Evolutionary conservation across 140 eudicot genomes (phyloP).

Genomic region (Stevia rebaudiana): DNA sequence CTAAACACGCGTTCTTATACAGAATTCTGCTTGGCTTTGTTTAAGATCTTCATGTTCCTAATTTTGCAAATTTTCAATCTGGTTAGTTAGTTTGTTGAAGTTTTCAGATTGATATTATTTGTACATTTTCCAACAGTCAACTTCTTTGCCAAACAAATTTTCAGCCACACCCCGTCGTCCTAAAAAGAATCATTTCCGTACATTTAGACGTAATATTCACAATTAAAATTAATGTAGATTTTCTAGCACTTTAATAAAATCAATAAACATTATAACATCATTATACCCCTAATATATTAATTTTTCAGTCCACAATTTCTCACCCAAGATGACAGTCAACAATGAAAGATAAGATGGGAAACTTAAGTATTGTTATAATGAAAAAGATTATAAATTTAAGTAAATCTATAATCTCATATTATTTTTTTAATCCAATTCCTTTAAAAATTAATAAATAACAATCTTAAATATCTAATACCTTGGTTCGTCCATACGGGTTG

Average conservation of each 20-base stretch:
- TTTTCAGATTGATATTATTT: neutral
- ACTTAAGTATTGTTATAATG: neutral
- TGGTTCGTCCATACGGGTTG: slow-evolving; percentile 84
- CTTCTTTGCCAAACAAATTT: neutral
- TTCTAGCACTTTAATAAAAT: neutral
- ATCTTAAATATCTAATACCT: slow-evolving; percentile 33
- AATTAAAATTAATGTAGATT: neutral
- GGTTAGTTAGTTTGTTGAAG: neutral
- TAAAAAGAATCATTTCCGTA: neutral
- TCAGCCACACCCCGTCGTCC: neutral
- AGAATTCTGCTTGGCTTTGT: neutral
- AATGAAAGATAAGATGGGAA: no score
- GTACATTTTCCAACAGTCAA: neutral
- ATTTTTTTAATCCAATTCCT: neutral
- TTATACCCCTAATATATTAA: no score
- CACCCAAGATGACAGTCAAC: no score
- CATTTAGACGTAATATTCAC: neutral
- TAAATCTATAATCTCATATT: neutral
- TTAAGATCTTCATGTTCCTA: neutral
- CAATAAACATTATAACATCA: neutral
- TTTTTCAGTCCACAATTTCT: no score
- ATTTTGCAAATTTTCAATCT: neutral
- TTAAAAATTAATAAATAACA: neutral
- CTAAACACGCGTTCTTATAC: neutral
- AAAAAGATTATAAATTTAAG: neutral